These are phyloP conservation scores for Rhizopus arrhizus DNA, from an alignment of 371 early-diverging fungal species.

Conservation along the genomic window DNA sequence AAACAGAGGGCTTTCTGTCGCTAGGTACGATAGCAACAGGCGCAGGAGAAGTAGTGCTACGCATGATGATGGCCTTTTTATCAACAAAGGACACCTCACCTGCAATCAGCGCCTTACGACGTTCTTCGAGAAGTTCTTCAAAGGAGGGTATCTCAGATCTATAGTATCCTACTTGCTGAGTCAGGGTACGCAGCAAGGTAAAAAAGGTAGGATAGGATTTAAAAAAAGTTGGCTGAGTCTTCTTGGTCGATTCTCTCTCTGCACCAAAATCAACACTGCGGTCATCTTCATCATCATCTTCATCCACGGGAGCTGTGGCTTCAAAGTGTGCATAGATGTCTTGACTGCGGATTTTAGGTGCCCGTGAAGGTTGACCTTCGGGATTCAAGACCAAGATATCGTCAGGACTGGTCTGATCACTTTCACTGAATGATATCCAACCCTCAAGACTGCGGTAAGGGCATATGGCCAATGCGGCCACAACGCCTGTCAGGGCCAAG, in stretches of 20 bases:
- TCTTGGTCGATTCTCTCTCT: constrained; percentile 38
- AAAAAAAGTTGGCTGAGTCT: constrained; percentile 46
- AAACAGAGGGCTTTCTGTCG: constrained; percentile 22
- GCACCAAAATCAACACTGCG: constrained; percentile 52
- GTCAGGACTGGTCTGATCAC: constrained; percentile 57
- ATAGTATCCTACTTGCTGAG: constrained; percentile 71
- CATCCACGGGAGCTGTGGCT: constrained; percentile 11
- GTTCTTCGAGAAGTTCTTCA: constrained; percentile 59
- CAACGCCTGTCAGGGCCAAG: constrained; percentile 87
- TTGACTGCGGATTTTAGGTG: constrained; percentile 27
- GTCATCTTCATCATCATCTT: constrained; percentile 36
- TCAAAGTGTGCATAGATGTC: constrained; percentile 42
- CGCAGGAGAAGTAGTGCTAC: background rate
- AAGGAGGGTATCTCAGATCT: constrained; percentile 63
- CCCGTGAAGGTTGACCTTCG: constrained; percentile 11
- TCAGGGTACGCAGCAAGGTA: constrained; percentile 63
- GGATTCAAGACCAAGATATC: constrained; percentile 40
- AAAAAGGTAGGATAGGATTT: constrained; percentile 68
- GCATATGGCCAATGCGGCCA: constrained; percentile 80
- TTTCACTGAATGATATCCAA: constrained; percentile 77
- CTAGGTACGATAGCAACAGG: background rate
- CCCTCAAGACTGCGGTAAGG: constrained; percentile 77
- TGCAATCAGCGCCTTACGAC: constrained; percentile 53
- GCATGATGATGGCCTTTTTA: background rate
- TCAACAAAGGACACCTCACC: constrained; percentile 32